A percentile compares a stretch with the other conserved stretches of the same genome.
phyloP scores from a whole-genome alignment of 1,139 yeast species.

The Candida sp. region DNA sequence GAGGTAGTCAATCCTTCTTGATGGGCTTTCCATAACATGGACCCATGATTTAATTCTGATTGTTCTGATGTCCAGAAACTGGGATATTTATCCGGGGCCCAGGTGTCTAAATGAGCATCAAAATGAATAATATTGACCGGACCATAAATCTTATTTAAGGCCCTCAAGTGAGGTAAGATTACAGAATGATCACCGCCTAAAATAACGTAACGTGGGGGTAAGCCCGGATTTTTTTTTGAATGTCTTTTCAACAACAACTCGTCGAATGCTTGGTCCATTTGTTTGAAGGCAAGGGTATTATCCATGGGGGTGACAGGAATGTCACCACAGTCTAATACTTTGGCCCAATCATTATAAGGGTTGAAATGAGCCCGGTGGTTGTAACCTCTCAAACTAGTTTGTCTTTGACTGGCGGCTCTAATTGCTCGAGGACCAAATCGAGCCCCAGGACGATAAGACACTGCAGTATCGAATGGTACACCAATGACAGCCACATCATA shows the following conservation, averaged over 20 bases:
- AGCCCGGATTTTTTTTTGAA: conserved; percentile 16
- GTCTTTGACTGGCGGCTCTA: conserved; percentile 71
- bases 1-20: conserved; percentile 60
- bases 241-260: conserved; percentile 43
- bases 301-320: conserved; percentile 80
- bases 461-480: conserved; percentile 77
- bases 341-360: conserved; percentile 69
- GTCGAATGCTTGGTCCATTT: conserved; percentile 67
- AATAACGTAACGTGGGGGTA: conserved; percentile 62
- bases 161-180: conserved; percentile 65
- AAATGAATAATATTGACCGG: conserved; percentile 68
- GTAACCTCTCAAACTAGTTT: conserved; percentile 61
- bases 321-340: conserved; percentile 74
- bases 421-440: conserved; percentile 80
- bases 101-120: conserved; percentile 78
- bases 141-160: conserved; percentile 57
- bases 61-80: conserved; percentile 68
- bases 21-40: conserved; percentile 80
- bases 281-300: conserved; percentile 61
- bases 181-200: conserved; percentile 82
- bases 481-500: conserved; percentile 72
- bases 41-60: conserved; percentile 69
- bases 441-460: conserved; percentile 72
- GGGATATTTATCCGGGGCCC: conserved; percentile 67
- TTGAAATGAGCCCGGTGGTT: conserved; percentile 63